Conservation (phyloP, 2,329 filamentous ascomycete species). For the Calonectria naviculata region DNA sequence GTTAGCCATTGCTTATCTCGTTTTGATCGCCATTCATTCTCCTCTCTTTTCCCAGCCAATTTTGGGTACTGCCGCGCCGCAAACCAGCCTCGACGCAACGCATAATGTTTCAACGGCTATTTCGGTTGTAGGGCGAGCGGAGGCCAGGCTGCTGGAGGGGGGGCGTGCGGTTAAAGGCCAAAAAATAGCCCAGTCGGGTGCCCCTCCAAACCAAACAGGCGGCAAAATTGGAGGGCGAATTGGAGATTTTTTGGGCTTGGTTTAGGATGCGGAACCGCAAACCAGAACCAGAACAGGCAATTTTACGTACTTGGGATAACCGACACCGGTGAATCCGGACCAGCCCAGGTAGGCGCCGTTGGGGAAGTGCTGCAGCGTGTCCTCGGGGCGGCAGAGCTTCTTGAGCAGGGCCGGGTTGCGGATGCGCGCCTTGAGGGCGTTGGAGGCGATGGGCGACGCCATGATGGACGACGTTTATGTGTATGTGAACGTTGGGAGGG, state of each 20-base stretch:
- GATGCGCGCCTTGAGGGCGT: constrained; percentile 80
- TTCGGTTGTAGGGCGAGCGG: not conserved
- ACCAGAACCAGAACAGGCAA: constrained; percentile 14
- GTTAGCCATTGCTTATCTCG: constrained; percentile 22
- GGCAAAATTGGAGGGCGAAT: constrained; percentile 2
- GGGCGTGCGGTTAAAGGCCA: not conserved
- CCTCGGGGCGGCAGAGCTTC: constrained; percentile 83
- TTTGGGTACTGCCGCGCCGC: not conserved
- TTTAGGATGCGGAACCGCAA: constrained; percentile 12
- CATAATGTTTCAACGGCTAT: not conserved
- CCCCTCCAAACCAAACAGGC: not conserved
- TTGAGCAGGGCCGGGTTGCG: constrained; percentile 81
- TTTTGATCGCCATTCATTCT: too few species aligned
- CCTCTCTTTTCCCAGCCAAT: constrained; percentile 11
- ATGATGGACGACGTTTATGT: constrained; percentile 43
- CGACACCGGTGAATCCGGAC: constrained; percentile 91
- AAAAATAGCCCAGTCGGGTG: not conserved
- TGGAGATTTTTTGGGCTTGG: not conserved
- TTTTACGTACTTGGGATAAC: constrained; percentile 77
- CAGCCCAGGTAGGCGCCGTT: constrained; percentile 89
- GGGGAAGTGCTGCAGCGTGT: constrained; percentile 84
- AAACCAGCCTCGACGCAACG: not conserved
- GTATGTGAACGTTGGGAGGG: constrained; percentile 9
- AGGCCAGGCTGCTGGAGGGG: not conserved
- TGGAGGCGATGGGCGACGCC: constrained; percentile 70